These are phyloP conservation scores for Pseudogymnoascus sp. DNA, from an alignment of 2,329 filamentous ascomycete species.

Conservation along the genomic window DNA sequence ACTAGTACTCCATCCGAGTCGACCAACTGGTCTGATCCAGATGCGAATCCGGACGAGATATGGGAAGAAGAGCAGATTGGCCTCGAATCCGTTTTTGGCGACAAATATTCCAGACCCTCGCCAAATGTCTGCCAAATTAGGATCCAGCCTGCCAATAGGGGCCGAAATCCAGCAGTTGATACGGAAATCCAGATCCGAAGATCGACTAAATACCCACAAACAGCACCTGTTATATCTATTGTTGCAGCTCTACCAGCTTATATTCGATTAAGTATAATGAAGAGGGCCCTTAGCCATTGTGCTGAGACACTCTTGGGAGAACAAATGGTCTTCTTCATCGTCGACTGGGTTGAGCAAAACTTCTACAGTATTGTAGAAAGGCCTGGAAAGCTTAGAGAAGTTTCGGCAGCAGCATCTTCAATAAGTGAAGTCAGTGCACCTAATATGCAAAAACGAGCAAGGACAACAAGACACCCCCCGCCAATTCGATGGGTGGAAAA, in stretches of 20 bases:
- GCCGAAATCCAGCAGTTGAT: conserved; percentile 42
- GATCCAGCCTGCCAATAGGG: conserved; percentile 49
- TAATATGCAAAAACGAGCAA: conserved; percentile 22
- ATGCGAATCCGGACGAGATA: conserved; percentile 48
- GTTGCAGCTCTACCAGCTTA: conserved; percentile 73
- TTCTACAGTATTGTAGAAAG: conserved; percentile 74
- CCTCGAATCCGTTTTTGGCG: conserved; percentile 77
- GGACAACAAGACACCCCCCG: conserved; percentile 40
- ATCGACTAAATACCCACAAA: conserved; percentile 64
- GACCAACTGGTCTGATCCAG: conserved; percentile 31
- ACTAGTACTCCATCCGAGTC: conserved; percentile 29
- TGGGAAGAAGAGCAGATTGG: conserved; percentile 85
- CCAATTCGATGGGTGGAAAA: conserved; percentile 58
- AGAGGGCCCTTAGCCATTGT: conserved; percentile 60
- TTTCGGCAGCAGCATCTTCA: conserved; percentile 68
- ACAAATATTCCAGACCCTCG: conserved; percentile 56
- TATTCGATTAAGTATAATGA: conserved; percentile 81
- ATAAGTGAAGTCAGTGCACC: conserved; percentile 40
- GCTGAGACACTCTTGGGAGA: conserved; percentile 66
- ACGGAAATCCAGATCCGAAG: conserved; percentile 59
- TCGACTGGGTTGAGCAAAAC: conserved; percentile 86
- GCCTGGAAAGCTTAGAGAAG: conserved; percentile 75
- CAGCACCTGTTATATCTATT: conserved; percentile 62
- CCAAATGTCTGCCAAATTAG: conserved; percentile 61
- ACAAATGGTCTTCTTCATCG: conserved; percentile 82